These are phyloP conservation scores for Somion occarium DNA, from an alignment of 1,284 basidiomycete species.

Conservation along the genomic window DNA sequence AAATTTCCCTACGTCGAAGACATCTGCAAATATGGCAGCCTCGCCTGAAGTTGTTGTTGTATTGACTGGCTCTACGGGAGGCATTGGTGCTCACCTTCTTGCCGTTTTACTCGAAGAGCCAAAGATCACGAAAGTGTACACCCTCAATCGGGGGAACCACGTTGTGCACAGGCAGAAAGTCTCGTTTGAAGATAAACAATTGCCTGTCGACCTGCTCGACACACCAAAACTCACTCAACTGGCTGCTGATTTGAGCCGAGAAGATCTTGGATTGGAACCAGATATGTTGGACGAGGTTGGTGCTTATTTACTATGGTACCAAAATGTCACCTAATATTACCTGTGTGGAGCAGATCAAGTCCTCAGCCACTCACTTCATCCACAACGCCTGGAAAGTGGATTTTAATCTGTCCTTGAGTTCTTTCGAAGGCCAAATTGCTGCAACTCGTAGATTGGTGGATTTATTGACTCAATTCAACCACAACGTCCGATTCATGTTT, in stretches of 20 bases:
- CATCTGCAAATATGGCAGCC: not conserved
- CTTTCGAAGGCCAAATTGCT: slow-evolving; percentile 26
- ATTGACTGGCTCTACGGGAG: slow-evolving; percentile 17
- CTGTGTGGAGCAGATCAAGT: slow-evolving; percentile 14
- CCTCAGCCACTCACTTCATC: slow-evolving; percentile 16
- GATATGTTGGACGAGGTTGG: slow-evolving; percentile 6
- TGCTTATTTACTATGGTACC: slow-evolving; percentile 16
- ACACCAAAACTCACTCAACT: slow-evolving; percentile 27
- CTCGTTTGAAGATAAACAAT: slow-evolving; percentile 26
- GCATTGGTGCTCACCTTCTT: slow-evolving; percentile 14
- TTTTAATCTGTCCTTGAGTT: slow-evolving; percentile 30
- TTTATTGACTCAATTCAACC: slow-evolving; percentile 15
- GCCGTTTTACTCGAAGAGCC: slow-evolving; percentile 8
- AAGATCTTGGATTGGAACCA: slow-evolving; percentile 17
- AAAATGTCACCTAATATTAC: slow-evolving; percentile 14
- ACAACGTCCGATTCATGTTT: slow-evolving; percentile 8
- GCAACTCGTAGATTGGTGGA: slow-evolving; percentile 27
- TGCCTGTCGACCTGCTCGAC: slow-evolving; percentile 25
- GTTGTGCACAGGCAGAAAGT: slow-evolving; percentile 19
- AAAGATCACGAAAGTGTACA: slow-evolving; percentile 10
- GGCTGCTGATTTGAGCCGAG: slow-evolving; percentile 21
- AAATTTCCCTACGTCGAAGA: not conserved
- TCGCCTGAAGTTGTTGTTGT: slow-evolving; percentile 9
- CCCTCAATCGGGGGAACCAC: slow-evolving; percentile 9
- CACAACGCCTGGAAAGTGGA: slow-evolving; percentile 29